Evolutionary conservation across 163 green algal genomes (phyloP).

Genomic region (Coccomyxa subellipsoidea): DNA sequence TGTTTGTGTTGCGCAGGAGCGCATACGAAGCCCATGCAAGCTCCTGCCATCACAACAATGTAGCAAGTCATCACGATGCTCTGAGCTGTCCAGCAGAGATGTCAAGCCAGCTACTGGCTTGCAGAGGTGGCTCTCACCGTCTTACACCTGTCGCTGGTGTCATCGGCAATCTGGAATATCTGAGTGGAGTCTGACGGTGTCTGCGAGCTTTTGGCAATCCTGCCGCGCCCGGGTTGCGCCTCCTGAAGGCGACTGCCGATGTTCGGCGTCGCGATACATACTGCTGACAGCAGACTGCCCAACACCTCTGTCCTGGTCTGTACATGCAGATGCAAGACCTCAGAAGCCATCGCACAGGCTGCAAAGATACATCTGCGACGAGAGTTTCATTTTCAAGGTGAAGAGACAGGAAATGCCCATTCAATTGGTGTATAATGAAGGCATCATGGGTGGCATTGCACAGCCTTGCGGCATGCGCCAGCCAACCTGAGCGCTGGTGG

Average conservation of each 20-base stretch:
- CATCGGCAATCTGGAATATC: background rate
- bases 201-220: background rate
- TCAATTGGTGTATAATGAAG: background rate
- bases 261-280: conserved; percentile 56
- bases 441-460: background rate
- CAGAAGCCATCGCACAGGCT: too few species aligned
- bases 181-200: background rate
- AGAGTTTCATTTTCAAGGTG: too few species aligned
- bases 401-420: too few species aligned
- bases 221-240: conserved; percentile 44
- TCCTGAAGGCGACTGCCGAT: conserved; percentile 69
- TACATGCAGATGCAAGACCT: background rate
- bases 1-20: conserved; percentile 83
- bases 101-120: too few species aligned
- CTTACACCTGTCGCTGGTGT: background rate
- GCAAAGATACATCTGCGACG: too few species aligned
- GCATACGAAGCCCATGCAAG: conserved; percentile 82
- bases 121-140: too few species aligned
- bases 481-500: conserved; percentile 47
- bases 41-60: conserved; percentile 45
- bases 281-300: conserved; percentile 47
- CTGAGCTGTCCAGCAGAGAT: background rate
- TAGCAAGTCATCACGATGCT: background rate
- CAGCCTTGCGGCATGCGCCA: background rate
- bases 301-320: conserved; percentile 69